Percentiles rank a stretch among this genome's conserved stretches.
Conservation (phyloP, 2,329 filamentous ascomycete species). For the Talaromyces pinophilus region DNA sequence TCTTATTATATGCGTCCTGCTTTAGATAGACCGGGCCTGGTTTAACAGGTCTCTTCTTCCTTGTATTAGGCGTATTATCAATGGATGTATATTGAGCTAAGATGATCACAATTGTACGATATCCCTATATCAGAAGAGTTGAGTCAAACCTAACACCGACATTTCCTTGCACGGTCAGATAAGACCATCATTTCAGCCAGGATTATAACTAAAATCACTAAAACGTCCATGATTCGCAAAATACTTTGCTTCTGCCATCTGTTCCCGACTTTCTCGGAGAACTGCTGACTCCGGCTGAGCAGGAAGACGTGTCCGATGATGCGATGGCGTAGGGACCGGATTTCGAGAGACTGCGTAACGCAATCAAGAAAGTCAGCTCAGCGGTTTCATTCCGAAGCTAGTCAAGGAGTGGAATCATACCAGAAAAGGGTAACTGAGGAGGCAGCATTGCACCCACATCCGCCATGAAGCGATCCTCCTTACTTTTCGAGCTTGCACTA, state of each 20-base stretch:
- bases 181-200: not conserved
- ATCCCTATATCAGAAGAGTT: constrained; percentile 1
- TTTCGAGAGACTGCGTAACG: constrained; percentile 9
- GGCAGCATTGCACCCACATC: constrained; percentile 36
- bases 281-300: constrained; percentile 12
- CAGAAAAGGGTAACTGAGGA: constrained; percentile 27
- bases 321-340: constrained; percentile 20
- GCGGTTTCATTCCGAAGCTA: too few relatives aligned
- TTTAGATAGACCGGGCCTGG: constrained; percentile 1
- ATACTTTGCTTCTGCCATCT: not conserved
- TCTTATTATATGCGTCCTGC: not conserved
- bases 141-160: not conserved
- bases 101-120: not conserved
- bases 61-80: not conserved
- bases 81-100: not conserved
- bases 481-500: constrained; percentile 39
- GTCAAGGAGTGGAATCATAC: constrained; percentile 9
- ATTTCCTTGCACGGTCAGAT: not conserved
- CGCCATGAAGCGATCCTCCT: constrained; percentile 26
- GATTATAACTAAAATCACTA: constrained; percentile 18
- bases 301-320: constrained; percentile 25
- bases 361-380: not conserved
- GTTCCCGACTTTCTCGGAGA: constrained; percentile 6
- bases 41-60: not conserved
- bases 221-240: constrained; percentile 9